Evolutionary conservation across 495 filamentous ascomycete species (phyloP).

Genomic region (Penicillium malachiteum): DNA sequence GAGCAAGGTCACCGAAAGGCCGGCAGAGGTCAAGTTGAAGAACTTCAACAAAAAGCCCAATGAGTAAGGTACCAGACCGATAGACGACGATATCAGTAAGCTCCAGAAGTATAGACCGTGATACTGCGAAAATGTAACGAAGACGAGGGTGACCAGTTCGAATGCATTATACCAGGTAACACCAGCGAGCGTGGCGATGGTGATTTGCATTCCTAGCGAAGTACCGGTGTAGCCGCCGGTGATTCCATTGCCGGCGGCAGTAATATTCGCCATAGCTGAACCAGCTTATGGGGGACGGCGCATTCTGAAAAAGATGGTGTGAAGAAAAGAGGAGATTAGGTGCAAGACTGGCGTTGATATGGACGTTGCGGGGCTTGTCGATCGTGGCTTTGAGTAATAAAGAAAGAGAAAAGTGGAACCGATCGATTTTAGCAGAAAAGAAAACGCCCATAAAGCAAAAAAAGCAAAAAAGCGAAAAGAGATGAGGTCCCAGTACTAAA

Average conservation of each 20-base stretch:
- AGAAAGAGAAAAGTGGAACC: not conserved
- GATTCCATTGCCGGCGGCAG: conserved; percentile 41
- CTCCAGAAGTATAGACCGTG: conserved; percentile 60
- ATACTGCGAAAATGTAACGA: conserved; percentile 53
- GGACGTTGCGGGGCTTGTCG: not conserved
- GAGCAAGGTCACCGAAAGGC: conserved; percentile 45
- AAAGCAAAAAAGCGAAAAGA: not conserved
- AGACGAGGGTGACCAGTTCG: conserved; percentile 55
- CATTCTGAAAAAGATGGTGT: conserved; percentile 18
- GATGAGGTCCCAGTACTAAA: not conserved
- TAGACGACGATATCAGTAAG: conserved; percentile 48
- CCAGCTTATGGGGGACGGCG: not conserved
- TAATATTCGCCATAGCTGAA: conserved; percentile 21
- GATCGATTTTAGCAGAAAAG: not conserved
- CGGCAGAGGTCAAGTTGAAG: conserved; percentile 45
- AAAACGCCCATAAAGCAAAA: not conserved
- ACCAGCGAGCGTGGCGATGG: conserved; percentile 54
- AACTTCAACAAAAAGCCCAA: conserved; percentile 63
- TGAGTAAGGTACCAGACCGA: conserved; percentile 57
- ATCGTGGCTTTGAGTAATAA: conserved; percentile 1
- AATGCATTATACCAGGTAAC: conserved; percentile 57
- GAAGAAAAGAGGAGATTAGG: conserved; percentile 13
- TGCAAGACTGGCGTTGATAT: not conserved
- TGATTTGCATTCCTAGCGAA: conserved; percentile 40
- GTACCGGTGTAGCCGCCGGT: conserved; percentile 40